Percentiles rank a stretch among this genome's conserved stretches.
Conservation (phyloP, 768 basidiomycete species). For the Holtermannia corniformis region DNA sequence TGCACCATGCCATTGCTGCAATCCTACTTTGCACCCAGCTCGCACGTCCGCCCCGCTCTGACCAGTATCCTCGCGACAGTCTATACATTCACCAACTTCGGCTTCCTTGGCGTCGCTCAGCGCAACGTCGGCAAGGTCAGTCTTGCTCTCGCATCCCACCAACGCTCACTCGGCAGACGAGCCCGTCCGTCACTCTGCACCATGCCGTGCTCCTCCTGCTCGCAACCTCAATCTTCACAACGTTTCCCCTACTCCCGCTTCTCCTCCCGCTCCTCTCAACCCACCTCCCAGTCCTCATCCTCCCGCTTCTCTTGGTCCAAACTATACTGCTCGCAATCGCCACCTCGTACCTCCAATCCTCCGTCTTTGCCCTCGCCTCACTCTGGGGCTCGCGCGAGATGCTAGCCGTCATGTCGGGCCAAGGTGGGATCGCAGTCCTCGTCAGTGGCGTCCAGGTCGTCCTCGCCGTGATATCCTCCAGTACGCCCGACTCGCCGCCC, state of each 20-base stretch:
- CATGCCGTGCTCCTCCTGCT: slow-evolving; percentile 44
- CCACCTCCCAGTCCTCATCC: slow-evolving; percentile 52
- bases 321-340: slow-evolving; percentile 53
- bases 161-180: slow-evolving; percentile 49
- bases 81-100: slow-evolving; percentile 56
- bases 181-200: slow-evolving; percentile 22
- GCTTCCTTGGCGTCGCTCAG: slow-evolving; percentile 59
- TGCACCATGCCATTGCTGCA: slow-evolving; percentile 76
- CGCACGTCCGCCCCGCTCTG: slow-evolving; percentile 53
- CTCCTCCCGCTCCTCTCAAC: slow-evolving; percentile 58
- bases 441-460: slow-evolving; percentile 68
- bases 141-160: background rate
- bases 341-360: slow-evolving; percentile 66
- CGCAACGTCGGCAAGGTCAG: slow-evolving; percentile 41
- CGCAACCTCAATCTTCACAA: slow-evolving; percentile 49
- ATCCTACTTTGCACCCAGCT: slow-evolving; percentile 53
- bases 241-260: slow-evolving; percentile 48
- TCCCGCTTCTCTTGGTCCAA: slow-evolving; percentile 56
- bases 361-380: slow-evolving; percentile 69
- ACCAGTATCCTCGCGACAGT: slow-evolving; percentile 57
- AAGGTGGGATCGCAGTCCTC: slow-evolving; percentile 73
- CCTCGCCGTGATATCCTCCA: slow-evolving; percentile 41
- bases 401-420: slow-evolving; percentile 67
- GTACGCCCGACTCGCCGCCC: slow-evolving; percentile 1
- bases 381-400: slow-evolving; percentile 65